Conservation (phyloP, 1,284 basidiomycete species). For the Veloporphyrellus conicus region DNA sequence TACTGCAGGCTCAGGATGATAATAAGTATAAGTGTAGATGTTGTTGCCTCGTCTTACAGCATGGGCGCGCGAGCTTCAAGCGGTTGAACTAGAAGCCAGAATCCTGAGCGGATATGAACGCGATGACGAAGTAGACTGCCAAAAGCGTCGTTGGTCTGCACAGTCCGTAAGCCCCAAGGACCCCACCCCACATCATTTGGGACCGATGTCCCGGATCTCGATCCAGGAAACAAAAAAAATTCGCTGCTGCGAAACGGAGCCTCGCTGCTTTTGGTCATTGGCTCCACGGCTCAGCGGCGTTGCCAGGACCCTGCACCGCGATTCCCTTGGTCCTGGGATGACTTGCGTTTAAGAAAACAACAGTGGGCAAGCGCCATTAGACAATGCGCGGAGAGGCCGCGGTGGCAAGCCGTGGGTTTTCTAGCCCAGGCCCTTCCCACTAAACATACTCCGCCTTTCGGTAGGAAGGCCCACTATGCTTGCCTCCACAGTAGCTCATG, state of each 20-base stretch:
- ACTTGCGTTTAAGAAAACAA: conserved; percentile 2
- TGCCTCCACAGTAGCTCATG: too few relatives aligned
- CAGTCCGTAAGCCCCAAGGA: conserved; percentile 12
- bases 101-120: conserved; percentile 4
- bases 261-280: conserved; percentile 23
- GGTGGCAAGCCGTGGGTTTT: conserved; percentile 4
- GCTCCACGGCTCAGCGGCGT: conserved; percentile 28
- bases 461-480: too few relatives aligned
- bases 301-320: conserved; percentile 26
- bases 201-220: conserved; percentile 29
- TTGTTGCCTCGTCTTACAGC: conserved; percentile 19
- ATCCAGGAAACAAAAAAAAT: conserved; percentile 18
- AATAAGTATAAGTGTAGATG: conserved; percentile 18
- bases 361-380: conserved; percentile 7
- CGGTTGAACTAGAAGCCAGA: background rate
- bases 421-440: too few relatives aligned
- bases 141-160: conserved; percentile 7
- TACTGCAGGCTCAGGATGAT: conserved; percentile 20
- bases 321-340: conserved; percentile 6
- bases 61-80: background rate
- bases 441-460: too few relatives aligned
- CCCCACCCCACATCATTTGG: conserved; percentile 23
- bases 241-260: conserved; percentile 31
- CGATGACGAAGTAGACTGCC: conserved; percentile 8
- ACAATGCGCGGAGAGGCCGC: conserved; percentile 27